Evolutionary conservation across 2,329 filamentous ascomycete genomes (phyloP).

Genomic region (Alternaria atra): DNA sequence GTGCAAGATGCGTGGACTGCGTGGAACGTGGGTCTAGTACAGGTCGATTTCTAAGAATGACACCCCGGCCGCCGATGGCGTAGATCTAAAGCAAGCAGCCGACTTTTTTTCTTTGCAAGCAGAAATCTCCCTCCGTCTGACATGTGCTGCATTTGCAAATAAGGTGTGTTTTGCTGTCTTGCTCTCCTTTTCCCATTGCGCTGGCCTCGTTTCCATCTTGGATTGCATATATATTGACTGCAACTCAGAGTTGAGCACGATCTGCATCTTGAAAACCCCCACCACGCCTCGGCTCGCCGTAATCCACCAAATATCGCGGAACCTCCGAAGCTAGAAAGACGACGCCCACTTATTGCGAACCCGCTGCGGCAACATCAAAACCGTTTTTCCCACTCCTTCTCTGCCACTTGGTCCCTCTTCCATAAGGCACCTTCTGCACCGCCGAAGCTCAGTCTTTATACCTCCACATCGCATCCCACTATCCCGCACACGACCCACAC

Average conservation of each 20-base stretch:
- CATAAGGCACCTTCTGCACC: slow-evolving; percentile 21
- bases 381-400: slow-evolving; percentile 29
- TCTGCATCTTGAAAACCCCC: slow-evolving; percentile 20
- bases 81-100: slow-evolving; percentile 20
- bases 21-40: slow-evolving; percentile 29
- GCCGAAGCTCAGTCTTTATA: neutral
- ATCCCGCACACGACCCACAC: slow-evolving; percentile 25
- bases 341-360: slow-evolving; percentile 20
- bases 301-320: slow-evolving; percentile 26
- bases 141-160: slow-evolving; percentile 13
- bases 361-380: slow-evolving; percentile 19
- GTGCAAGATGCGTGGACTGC: slow-evolving; percentile 4
- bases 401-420: slow-evolving; percentile 11
- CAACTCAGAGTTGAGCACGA: slow-evolving; percentile 17
- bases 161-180: slow-evolving; percentile 8
- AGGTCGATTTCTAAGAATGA: slow-evolving; percentile 34
- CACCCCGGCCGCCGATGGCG: slow-evolving; percentile 30
- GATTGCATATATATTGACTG: slow-evolving; percentile 5
- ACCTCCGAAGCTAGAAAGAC: slow-evolving; percentile 33
- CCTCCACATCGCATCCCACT: slow-evolving; percentile 21
- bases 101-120: slow-evolving; percentile 20
- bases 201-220: slow-evolving; percentile 17
- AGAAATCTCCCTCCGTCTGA: slow-evolving; percentile 21
- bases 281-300: slow-evolving; percentile 21
- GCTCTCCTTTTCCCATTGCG: too few species aligned